phyloP scores from a whole-genome alignment of 371 early-diverging fungal genomes.

The Rhizopus delemar region DNA sequence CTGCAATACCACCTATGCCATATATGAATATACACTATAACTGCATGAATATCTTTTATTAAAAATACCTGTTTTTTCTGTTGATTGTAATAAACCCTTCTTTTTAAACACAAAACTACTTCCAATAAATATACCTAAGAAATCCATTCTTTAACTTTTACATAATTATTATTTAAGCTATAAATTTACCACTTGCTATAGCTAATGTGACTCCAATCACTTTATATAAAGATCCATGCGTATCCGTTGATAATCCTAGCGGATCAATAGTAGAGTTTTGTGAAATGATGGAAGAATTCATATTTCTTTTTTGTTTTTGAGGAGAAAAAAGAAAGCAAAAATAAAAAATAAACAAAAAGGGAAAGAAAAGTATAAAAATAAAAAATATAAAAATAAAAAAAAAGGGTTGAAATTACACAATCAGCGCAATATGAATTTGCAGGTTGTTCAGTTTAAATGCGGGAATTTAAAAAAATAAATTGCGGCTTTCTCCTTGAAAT shows the following conservation, averaged over 20 bases:
- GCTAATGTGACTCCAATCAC: constrained; percentile 88
- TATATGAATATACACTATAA: constrained; percentile 7
- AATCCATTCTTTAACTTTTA: not conserved
- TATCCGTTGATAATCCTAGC: constrained; percentile 11
- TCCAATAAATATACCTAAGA: constrained; percentile 83
- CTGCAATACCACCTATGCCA: constrained; percentile 54
- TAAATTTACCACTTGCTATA: constrained; percentile 59
- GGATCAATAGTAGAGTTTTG: constrained; percentile 13
- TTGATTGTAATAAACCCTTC: constrained; percentile 81
- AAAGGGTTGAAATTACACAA: not conserved
- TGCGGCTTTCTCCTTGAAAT: no score
- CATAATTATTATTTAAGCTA: not conserved
- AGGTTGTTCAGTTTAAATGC: no score
- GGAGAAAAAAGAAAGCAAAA: not conserved
- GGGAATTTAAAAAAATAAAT: no score
- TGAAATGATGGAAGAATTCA: constrained; percentile 7
- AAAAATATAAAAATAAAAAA: not conserved
- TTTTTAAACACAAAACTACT: constrained; percentile 91
- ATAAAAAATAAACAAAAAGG: not conserved
- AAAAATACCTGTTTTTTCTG: constrained; percentile 55
- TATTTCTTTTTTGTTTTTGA: not conserved
- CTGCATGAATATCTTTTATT: not conserved
- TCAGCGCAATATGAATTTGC: no score
- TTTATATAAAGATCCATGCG: constrained; percentile 57
- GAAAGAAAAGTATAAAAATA: not conserved